A percentile compares a stretch with the other conserved stretches of the same genome.
Conservation (phyloP, 1,284 basidiomycete species). For the Omphalotus olearius region DNA sequence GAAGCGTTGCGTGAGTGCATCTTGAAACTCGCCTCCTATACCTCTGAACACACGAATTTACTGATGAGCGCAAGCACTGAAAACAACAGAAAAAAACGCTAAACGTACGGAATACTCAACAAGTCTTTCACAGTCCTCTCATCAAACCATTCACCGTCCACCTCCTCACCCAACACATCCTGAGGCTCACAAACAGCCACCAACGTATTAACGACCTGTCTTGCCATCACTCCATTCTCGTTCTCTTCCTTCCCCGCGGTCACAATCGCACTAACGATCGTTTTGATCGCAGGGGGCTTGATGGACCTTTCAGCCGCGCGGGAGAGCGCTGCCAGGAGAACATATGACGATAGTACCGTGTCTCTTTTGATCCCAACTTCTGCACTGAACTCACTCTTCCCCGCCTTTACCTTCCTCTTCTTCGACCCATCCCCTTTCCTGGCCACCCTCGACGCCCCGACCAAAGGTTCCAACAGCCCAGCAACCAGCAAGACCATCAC, state of each 20-base stretch:
- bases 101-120: slow-evolving; percentile 41
- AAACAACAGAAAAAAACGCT: not conserved
- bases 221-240: slow-evolving; percentile 31
- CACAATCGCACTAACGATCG: slow-evolving; percentile 53
- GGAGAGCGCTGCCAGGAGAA: slow-evolving; percentile 65
- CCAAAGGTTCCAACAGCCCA: slow-evolving; percentile 53
- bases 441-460: not conserved
- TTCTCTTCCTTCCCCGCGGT: slow-evolving; percentile 35
- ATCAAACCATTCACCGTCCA: slow-evolving; percentile 27
- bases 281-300: slow-evolving; percentile 49
- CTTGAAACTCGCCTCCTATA: slow-evolving; percentile 42
- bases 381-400: not conserved
- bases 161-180: slow-evolving; percentile 34
- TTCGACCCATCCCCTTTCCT: too few relatives aligned
- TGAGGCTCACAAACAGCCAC: slow-evolving; percentile 60
- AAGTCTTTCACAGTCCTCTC: slow-evolving; percentile 37
- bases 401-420: not conserved
- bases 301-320: slow-evolving; percentile 49
- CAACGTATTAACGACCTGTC: slow-evolving; percentile 54
- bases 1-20: slow-evolving; percentile 18
- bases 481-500: slow-evolving; percentile 59
- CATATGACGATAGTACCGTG: slow-evolving; percentile 62
- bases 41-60: slow-evolving; percentile 32
- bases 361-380: slow-evolving; percentile 34
- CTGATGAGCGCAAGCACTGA: not conserved